A percentile compares a stretch with the other conserved stretches of the same genome.
phyloP scores from a whole-genome alignment of 257 asterid genomes.

The Fraxinus quadrangulata region DNA sequence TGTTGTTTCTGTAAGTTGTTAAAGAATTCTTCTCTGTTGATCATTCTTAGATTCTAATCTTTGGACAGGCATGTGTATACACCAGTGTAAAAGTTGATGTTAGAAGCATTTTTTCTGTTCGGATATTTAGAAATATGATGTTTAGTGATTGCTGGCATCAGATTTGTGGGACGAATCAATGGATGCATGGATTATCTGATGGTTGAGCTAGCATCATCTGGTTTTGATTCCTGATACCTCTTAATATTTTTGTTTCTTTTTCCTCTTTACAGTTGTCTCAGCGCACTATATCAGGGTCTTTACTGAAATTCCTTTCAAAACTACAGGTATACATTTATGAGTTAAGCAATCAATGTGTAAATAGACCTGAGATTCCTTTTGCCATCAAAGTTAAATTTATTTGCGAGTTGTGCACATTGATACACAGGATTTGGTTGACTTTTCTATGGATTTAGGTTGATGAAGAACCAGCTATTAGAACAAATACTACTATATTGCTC shows the following conservation, averaged over 20 bases:
- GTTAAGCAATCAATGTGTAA: slow-evolving; percentile 16
- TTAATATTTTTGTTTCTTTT: slow-evolving; percentile 20
- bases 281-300: slow-evolving; percentile 86
- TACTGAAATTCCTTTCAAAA: slow-evolving; percentile 92
- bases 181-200: slow-evolving; percentile 22
- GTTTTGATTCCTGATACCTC: slow-evolving; percentile 16
- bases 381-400: not conserved
- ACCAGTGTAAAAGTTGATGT: slow-evolving; percentile 3
- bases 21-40: not conserved
- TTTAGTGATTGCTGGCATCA: slow-evolving; percentile 8
- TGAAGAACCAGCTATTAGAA: slow-evolving; percentile 97
- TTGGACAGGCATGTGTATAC: not conserved
- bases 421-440: slow-evolving; percentile 9
- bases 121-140: slow-evolving; percentile 19
- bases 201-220: slow-evolving; percentile 16
- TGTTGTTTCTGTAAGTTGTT: not conserved
- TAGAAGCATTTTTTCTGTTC: slow-evolving; percentile 14
- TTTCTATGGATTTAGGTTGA: slow-evolving; percentile 66
- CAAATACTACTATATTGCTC: slow-evolving; percentile 95
- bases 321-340: slow-evolving; percentile 65
- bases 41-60: not conserved
- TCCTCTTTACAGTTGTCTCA: slow-evolving; percentile 79
- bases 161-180: slow-evolving; percentile 19
- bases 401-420: not conserved
- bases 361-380: slow-evolving; percentile 25